phyloP scores from a whole-genome alignment of 108 stramenopile species.

The Craspedostauros australis region DNA sequence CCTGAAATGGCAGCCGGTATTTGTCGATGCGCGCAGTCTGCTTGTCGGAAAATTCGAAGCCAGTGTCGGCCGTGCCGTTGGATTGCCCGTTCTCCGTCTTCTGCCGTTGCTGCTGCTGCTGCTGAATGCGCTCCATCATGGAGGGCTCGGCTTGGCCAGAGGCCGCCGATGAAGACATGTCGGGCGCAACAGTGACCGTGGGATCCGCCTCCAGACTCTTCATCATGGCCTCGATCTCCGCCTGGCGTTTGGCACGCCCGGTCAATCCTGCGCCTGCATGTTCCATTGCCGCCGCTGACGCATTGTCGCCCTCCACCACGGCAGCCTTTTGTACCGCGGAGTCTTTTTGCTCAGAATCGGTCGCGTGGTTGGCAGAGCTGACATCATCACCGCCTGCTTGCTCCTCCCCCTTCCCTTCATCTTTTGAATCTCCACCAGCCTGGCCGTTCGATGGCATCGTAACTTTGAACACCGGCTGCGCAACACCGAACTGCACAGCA shows the following conservation, averaged over 20 bases:
- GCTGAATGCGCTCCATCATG: constrained; percentile 5
- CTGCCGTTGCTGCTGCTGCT: constrained; percentile 7
- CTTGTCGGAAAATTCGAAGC: not conserved
- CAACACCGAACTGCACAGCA: constrained; percentile 19
- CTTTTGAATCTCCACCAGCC: too few relatives aligned
- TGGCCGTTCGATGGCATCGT: too few relatives aligned
- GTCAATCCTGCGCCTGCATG: constrained; percentile 27
- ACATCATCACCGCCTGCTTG: too few relatives aligned
- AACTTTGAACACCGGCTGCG: constrained; percentile 14
- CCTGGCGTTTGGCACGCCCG: constrained; percentile 65
- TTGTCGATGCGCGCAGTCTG: constrained; percentile 15
- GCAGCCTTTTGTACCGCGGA: not conserved
- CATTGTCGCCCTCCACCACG: not conserved
- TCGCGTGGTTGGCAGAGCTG: too few relatives aligned
- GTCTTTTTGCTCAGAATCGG: not conserved
- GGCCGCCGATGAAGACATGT: too few relatives aligned
- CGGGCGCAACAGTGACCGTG: too few relatives aligned
- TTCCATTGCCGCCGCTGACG: not conserved
- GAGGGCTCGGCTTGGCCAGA: too few relatives aligned
- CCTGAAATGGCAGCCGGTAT: constrained; percentile 15
- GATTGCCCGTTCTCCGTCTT: constrained; percentile 13
- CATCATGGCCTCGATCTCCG: constrained; percentile 83
- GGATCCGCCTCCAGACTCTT: constrained; percentile 65
- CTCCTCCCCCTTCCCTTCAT: too few relatives aligned
- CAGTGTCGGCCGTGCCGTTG: constrained; percentile 4